These are phyloP conservation scores for Cytospora paraplurivora DNA, from an alignment of 2,329 filamentous ascomycete species.

Conservation along the genomic window DNA sequence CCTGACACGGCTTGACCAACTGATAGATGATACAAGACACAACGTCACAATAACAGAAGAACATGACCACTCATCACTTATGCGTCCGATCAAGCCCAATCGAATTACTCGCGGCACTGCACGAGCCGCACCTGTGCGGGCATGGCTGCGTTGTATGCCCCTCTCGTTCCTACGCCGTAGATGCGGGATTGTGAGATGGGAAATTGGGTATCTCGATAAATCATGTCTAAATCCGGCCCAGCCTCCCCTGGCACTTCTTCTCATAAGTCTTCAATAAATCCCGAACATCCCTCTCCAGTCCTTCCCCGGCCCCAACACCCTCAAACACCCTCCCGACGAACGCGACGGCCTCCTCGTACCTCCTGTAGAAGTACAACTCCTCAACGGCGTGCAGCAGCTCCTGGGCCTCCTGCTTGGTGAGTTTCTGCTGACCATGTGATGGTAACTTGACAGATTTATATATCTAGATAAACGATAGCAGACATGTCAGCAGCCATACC, in stretches of 20 bases:
- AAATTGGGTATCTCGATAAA: background rate
- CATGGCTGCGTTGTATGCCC: too few relatives aligned
- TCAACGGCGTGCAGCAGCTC: slow-evolving; percentile 58
- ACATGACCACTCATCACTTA: background rate
- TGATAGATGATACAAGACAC: slow-evolving; percentile 24
- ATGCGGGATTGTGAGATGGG: background rate
- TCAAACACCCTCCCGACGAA: slow-evolving; percentile 44
- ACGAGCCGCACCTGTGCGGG: too few relatives aligned
- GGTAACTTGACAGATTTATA: slow-evolving; percentile 47
- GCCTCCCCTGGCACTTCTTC: slow-evolving; percentile 43
- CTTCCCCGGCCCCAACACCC: slow-evolving; percentile 33
- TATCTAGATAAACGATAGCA: slow-evolving; percentile 41
- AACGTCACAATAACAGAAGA: slow-evolving; percentile 8
- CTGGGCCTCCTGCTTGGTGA: slow-evolving; percentile 52
- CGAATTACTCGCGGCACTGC: background rate
- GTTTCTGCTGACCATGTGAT: slow-evolving; percentile 39
- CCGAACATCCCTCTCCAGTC: slow-evolving; percentile 48
- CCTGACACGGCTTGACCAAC: slow-evolving; percentile 20
- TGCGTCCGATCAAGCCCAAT: background rate
- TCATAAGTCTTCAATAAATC: slow-evolving; percentile 47
- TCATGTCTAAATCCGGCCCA: background rate
- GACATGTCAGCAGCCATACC: background rate
- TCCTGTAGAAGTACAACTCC: slow-evolving; percentile 58
- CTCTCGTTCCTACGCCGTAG: too few relatives aligned
- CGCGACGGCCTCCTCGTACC: slow-evolving; percentile 48